Evolutionary conservation across 441 rosid genomes (phyloP).

Genomic region (Croton laevigatus): DNA sequence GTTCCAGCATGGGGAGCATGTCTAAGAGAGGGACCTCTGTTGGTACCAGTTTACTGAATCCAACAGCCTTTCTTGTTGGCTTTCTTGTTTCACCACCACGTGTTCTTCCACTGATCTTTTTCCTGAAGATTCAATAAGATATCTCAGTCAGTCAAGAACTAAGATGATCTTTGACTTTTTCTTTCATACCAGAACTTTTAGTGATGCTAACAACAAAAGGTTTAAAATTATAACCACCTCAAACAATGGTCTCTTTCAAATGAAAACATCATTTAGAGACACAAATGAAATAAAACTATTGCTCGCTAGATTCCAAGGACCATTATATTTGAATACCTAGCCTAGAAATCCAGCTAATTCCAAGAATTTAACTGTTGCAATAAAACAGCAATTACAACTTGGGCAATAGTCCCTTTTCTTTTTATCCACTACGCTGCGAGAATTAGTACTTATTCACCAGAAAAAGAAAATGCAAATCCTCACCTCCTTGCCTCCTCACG

Average conservation of each 20-base stretch:
- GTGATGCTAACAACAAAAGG: background rate
- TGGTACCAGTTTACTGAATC: slow-evolving; percentile 61
- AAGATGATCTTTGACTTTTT: background rate
- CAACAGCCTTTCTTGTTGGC: slow-evolving; percentile 50
- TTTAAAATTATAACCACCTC: background rate
- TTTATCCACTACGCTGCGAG: background rate
- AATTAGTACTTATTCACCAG: background rate
- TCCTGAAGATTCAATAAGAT: slow-evolving; percentile 42
- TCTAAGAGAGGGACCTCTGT: slow-evolving; percentile 49
- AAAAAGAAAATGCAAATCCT: slow-evolving; percentile 16
- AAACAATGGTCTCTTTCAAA: background rate
- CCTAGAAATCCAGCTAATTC: slow-evolving; percentile 3
- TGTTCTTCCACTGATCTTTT: slow-evolving; percentile 51
- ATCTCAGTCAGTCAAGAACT: background rate
- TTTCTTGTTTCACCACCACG: slow-evolving; percentile 65
- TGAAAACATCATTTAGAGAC: background rate
- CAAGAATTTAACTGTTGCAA: background rate
- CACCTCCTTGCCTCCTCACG: slow-evolving; percentile 76
- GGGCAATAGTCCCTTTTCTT: background rate
- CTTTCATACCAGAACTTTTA: background rate
- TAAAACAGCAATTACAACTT: background rate
- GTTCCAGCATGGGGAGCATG: background rate
- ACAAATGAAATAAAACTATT: background rate
- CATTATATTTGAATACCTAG: background rate
- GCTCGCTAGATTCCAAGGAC: background rate